Evolutionary conservation across 2,329 filamentous ascomycete genomes (phyloP).

Genomic region (Zelopaecilomyces penicillatus): DNA sequence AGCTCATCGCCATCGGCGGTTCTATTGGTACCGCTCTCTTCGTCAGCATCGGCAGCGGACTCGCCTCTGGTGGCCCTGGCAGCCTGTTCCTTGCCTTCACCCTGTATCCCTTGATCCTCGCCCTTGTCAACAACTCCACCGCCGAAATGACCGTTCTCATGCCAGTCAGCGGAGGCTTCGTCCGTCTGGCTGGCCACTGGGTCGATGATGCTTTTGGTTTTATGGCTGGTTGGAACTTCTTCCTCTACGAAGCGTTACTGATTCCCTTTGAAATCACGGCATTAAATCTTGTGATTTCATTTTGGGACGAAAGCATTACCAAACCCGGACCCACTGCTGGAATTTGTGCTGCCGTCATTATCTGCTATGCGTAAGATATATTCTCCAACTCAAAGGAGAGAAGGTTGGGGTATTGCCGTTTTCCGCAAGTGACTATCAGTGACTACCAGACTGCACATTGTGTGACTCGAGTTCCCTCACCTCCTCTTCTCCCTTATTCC

Average conservation of each 20-base stretch:
- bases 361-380: conserved; percentile 46
- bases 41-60: conserved; percentile 52
- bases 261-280: conserved; percentile 37
- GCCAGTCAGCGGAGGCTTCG: conserved; percentile 55
- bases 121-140: conserved; percentile 55
- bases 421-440: not conserved
- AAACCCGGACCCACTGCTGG: conserved; percentile 59
- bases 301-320: conserved; percentile 34
- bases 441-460: not conserved
- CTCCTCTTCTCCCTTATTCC: not conserved
- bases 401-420: not conserved
- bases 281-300: conserved; percentile 34
- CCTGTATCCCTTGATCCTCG: conserved; percentile 47
- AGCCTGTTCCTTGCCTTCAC: conserved; percentile 52
- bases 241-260: conserved; percentile 35
- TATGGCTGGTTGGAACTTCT: conserved; percentile 36
- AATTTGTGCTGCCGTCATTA: conserved; percentile 48
- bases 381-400: not conserved
- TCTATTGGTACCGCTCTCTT: conserved; percentile 52
- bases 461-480: conserved; percentile 2
- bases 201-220: conserved; percentile 59
- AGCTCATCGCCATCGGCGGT: conserved; percentile 50
- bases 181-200: conserved; percentile 57
- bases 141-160: conserved; percentile 57
- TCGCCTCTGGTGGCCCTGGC: conserved; percentile 34